A percentile compares a stretch with the other conserved stretches of the same genome.
phyloP scores from a whole-genome alignment of 2,329 filamentous ascomycete species.

The Epichloe glyceriae region DNA sequence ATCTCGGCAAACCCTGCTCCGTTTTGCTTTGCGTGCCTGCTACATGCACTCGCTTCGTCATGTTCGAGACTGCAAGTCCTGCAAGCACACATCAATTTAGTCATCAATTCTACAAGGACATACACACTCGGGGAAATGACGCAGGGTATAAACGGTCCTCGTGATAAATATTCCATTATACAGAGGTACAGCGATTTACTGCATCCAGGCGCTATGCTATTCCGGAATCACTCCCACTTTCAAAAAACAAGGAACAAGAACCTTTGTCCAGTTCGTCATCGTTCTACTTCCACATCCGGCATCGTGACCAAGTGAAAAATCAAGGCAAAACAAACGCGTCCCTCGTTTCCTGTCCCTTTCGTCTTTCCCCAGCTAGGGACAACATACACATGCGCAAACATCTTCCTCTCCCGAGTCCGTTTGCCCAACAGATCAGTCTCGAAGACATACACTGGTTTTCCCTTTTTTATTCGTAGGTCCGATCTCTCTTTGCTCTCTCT shows the following conservation, averaged over 20 bases:
- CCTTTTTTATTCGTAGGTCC: neutral
- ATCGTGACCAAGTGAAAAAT: neutral
- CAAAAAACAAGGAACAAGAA: neutral
- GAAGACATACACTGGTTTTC: neutral
- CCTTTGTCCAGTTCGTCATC: constrained; percentile 4
- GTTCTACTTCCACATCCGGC: neutral
- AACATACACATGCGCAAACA: neutral
- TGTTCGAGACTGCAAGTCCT: too few relatives aligned
- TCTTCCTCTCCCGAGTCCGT: neutral
- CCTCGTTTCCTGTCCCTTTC: neutral
- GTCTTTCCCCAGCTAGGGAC: neutral
- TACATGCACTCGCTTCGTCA: too few relatives aligned
- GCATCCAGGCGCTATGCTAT: constrained; percentile 5
- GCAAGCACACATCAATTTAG: too few relatives aligned
- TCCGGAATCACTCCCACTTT: neutral
- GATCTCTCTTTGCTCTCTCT: neutral
- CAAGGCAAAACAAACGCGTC: neutral
- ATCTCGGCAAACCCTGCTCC: neutral
- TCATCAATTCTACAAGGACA: too few relatives aligned
- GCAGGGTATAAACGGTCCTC: neutral
- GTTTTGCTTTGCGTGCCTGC: too few relatives aligned
- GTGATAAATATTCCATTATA: neutral
- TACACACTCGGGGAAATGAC: too few relatives aligned
- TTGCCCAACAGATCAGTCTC: neutral
- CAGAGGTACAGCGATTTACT: constrained; percentile 5